A percentile compares a stretch with the other conserved stretches of the same genome.
Evolutionary conservation across 2,329 filamentous ascomycete genomes (phyloP).

Genomic region (Aureobasidium sp.): DNA sequence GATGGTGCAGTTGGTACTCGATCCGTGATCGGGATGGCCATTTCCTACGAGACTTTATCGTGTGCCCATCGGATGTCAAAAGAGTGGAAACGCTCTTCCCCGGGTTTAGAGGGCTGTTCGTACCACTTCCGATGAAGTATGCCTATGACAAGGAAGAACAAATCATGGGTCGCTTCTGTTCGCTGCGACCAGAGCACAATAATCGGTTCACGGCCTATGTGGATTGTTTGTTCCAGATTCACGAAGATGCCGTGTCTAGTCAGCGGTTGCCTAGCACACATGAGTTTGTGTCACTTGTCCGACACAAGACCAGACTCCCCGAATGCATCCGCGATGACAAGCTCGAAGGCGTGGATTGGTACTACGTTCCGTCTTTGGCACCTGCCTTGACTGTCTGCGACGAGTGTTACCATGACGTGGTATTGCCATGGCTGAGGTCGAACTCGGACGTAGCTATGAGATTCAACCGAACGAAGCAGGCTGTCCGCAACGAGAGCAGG

Average conservation of each 20-base stretch:
- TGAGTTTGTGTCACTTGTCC: conserved; percentile 58
- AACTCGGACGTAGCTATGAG: conserved; percentile 53
- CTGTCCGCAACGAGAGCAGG: conserved; percentile 45
- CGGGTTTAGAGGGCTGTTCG: conserved; percentile 60
- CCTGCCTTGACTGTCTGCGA: conserved; percentile 78
- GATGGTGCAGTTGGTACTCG: conserved; percentile 64
- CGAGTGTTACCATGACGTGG: conserved; percentile 74
- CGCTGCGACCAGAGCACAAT: conserved; percentile 55
- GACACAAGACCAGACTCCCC: conserved; percentile 49
- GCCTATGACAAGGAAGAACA: conserved; percentile 21
- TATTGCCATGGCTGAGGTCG: conserved; percentile 59
- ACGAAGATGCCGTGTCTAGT: conserved; percentile 36
- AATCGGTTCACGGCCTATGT: conserved; percentile 52
- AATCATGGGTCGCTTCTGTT: conserved; percentile 51
- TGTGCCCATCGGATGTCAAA: conserved; percentile 68
- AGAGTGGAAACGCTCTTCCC: conserved; percentile 69
- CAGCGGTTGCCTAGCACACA: conserved; percentile 46
- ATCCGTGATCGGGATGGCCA: conserved; percentile 61
- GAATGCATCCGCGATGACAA: conserved; percentile 62
- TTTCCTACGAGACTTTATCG: conserved; percentile 63
- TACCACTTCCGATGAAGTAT: conserved; percentile 39
- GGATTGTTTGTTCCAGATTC: conserved; percentile 49
- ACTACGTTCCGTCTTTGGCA: conserved; percentile 62
- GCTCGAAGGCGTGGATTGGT: conserved; percentile 61
- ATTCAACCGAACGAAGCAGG: conserved; percentile 56